phyloP scores from a whole-genome alignment of 2,329 filamentous ascomycete genomes.

The Diaporthe australafricana region DNA sequence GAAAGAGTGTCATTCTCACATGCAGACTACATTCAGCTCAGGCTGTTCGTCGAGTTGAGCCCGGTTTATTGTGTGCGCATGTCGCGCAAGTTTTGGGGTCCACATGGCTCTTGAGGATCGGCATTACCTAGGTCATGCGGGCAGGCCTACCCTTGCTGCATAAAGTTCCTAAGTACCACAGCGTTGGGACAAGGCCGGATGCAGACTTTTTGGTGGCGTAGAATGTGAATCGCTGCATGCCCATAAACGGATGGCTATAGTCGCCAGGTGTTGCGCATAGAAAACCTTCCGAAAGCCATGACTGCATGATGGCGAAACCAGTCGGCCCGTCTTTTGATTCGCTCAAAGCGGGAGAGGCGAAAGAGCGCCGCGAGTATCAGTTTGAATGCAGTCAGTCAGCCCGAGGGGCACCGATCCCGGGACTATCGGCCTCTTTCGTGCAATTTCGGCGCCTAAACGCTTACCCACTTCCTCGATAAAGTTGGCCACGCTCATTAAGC shows the following conservation, averaged over 20 bases:
- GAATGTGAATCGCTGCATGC: background rate
- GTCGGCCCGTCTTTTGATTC: background rate
- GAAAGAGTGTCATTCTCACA: background rate
- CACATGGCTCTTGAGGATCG: background rate
- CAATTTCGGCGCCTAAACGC: background rate
- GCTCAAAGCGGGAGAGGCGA: background rate
- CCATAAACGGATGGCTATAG: background rate
- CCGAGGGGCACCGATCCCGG: constrained; percentile 2
- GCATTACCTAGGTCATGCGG: background rate
- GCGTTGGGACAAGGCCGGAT: background rate
- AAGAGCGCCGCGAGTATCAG: background rate
- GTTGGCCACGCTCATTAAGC: background rate
- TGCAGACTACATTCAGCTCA: background rate
- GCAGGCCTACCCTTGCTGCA: background rate
- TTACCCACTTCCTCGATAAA: background rate
- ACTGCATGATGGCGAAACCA: background rate
- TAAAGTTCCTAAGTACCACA: background rate
- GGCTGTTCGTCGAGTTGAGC: background rate
- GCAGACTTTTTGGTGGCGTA: constrained; percentile 1
- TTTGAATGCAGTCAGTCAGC: background rate
- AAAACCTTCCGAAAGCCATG: background rate
- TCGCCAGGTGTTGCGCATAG: background rate
- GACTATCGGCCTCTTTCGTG: background rate
- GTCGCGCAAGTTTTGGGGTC: background rate
- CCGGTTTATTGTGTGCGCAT: background rate